Evolutionary conservation across 768 basidiomycete genomes (phyloP).

Genomic region (Amanita pseudoporphyria): DNA sequence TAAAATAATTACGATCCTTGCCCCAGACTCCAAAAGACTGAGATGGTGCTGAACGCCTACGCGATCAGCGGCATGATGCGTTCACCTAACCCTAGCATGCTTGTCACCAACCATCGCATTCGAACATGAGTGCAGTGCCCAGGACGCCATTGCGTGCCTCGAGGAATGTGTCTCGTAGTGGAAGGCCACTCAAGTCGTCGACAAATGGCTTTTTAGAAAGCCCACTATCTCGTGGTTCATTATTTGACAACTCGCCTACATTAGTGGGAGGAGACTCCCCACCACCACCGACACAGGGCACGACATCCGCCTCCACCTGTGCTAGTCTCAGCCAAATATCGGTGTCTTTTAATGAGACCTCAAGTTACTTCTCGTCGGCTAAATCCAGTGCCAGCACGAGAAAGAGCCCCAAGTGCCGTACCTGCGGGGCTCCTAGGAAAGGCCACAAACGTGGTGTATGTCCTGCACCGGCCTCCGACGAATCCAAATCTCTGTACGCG

Average conservation of each 20-base stretch:
- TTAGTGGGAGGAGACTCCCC: slow-evolving; percentile 3
- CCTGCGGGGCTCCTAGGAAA: not conserved
- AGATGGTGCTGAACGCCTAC: not conserved
- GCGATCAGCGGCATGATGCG: not conserved
- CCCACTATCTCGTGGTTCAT: not conserved
- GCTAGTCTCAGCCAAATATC: not conserved
- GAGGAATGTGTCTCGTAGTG: not conserved
- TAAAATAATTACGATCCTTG: not conserved
- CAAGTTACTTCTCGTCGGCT: not conserved
- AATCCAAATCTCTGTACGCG: not conserved
- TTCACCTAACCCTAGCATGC: not conserved
- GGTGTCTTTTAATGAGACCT: not conserved
- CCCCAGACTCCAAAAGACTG: not conserved
- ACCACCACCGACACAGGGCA: not conserved
- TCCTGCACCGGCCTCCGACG: not conserved
- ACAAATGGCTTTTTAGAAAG: not conserved
- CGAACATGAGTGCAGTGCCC: not conserved
- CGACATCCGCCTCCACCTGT: not conserved
- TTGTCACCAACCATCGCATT: not conserved
- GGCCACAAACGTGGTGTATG: slow-evolving; percentile 2
- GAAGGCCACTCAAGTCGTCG: not conserved
- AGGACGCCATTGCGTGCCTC: not conserved
- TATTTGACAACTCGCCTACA: not conserved
- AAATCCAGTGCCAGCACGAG: not conserved
- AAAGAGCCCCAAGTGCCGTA: not conserved